Evolutionary conservation across 1,139 yeast genomes (phyloP), one percentile per base, ranked within the genome.

Genomic region (Candida tunisiensis): DNA sequence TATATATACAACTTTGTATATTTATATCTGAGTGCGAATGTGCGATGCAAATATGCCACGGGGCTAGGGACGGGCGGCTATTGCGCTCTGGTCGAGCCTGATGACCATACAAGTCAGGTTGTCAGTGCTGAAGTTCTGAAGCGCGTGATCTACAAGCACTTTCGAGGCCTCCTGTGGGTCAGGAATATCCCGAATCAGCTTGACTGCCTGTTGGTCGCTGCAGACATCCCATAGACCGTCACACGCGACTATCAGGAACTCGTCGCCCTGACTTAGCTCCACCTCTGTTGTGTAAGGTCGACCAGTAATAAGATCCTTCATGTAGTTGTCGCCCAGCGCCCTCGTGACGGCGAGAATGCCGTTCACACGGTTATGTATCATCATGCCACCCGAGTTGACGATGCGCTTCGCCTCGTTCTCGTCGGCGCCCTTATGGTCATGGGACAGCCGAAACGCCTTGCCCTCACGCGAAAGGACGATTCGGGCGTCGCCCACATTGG

Each of bases 271-370:
- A 34, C 62, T 55, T 16, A 91, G 61, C 42, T 73, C 80, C 1
- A 93, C 83, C 26, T 83, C 71, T 1, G 98, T 82, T 0, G 98
- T 88, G 44, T 75, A 88, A 1, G 98, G 99, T 30, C 72, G 69
- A 0, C 95, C 94, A 20, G 83, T 70, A 13, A 88, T 95, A 34
- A 80, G 60, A 30, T 74, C 79, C 49, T 91, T 92, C 72, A 88
- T 77, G 51, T 82, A 85, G 12, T 75, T 65, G 50, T 88, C 98
- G n/a, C 98, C 99, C 23, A 88, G 60, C 2, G 96, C 77, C 35
- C 99, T 60, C 3, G 95, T 82, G 11, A 88, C 94, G 0, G 98
- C 96, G 30, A 91, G 61, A 46, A 91, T 85, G 5, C 98, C 98
- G 48, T 85, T 88, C 21, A 88, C 98, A 38, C 99, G 65, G 40